Evolutionary conservation across 2,329 filamentous ascomycete species (phyloP), one percentile per base, ranked within the genome.

Genomic region (Stromatinia cepivora): DNA sequence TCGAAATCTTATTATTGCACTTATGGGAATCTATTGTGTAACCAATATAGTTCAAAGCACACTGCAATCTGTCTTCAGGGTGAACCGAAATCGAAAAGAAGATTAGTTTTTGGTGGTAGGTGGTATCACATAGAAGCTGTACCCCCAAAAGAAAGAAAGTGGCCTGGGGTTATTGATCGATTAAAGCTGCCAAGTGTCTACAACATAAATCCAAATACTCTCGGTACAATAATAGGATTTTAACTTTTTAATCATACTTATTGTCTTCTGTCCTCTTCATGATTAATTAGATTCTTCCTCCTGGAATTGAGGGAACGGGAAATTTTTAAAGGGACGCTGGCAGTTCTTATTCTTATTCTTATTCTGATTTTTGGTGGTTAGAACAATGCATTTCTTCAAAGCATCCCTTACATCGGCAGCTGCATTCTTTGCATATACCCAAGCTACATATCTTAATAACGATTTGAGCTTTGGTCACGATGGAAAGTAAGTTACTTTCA

Each of bases 1-100:
- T 70, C 82, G 84, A 69, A 79, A 84, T 74, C 80, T 81, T 70
- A 77, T 85, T 63, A 81, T 86, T 73, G 81, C 82, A 57, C 76
- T 84, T 72, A 81, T 85, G 71, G 78, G 84, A 71, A 72, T 78
- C 57, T 77, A 76, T 68, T 76, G 72, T 71, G 63, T 75, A 52
- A 73, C 71, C 64, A 74, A 83, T 83, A 75, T 82, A 80, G 77
- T 81, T 78, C 73, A 79, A 57, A 58, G 34, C 31, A 69, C 72
- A 42, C 59, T 76, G 72, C 73, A 77, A 76, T 72, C 73, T 77
- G 75, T 78, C 75, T 74, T 77, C 67, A 73, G 71, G 58, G 67
- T 39, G 13, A 42, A 46, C 17, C 53, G n/a, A 61, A 54, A 11
- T 36, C 45, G 34, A 54, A 63, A 15, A 28, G 66, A 54, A 22